phyloP scores from a whole-genome alignment of 2,329 filamentous ascomycete species.

The Beauveria sp. region DNA sequence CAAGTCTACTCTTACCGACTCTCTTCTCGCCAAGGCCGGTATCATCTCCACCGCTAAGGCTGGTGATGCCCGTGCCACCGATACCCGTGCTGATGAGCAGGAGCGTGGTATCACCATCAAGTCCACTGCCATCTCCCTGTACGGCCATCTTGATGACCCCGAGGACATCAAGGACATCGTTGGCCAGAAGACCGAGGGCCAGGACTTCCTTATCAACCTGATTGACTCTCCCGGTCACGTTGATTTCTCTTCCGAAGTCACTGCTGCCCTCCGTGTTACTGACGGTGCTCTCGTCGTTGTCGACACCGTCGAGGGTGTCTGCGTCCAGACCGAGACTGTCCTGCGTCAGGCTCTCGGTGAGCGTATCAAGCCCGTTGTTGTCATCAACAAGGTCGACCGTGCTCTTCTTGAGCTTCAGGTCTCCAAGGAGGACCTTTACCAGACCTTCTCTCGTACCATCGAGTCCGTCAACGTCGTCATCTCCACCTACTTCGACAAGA shows the following conservation, averaged over 20 bases:
- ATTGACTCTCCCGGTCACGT: slow-evolving; percentile 99
- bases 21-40: slow-evolving; percentile 97
- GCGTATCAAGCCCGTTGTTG: slow-evolving; percentile 98
- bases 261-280: slow-evolving; percentile 98
- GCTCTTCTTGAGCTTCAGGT: slow-evolving; percentile 98
- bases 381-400: slow-evolving; percentile 99
- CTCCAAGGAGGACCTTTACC: slow-evolving; percentile 97
- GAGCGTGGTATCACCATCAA: slow-evolving; percentile 99
- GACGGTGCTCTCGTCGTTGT: slow-evolving; percentile 99
- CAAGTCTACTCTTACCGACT: slow-evolving; percentile 99
- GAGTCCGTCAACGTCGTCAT: slow-evolving; percentile 99
- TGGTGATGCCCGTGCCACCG: slow-evolving; percentile 90
- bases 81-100: slow-evolving; percentile 96
- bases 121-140: slow-evolving; percentile 98
- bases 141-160: slow-evolving; percentile 69
- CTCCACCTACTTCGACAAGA: slow-evolving; percentile 96
- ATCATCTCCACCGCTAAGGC: slow-evolving; percentile 98
- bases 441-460: slow-evolving; percentile 98
- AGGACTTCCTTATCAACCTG: slow-evolving; percentile 99
- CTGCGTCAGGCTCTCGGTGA: slow-evolving; percentile 98
- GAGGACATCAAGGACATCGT: slow-evolving; percentile 95
- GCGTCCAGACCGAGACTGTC: slow-evolving; percentile 99
- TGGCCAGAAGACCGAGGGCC: slow-evolving; percentile 78
- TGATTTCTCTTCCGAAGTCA: slow-evolving; percentile 99
- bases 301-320: slow-evolving; percentile 99